Percentiles rank a stretch among this genome's conserved stretches.
phyloP scores from a whole-genome alignment of 768 basidiomycete species.

The Rhizopogon vesiculosus region DNA sequence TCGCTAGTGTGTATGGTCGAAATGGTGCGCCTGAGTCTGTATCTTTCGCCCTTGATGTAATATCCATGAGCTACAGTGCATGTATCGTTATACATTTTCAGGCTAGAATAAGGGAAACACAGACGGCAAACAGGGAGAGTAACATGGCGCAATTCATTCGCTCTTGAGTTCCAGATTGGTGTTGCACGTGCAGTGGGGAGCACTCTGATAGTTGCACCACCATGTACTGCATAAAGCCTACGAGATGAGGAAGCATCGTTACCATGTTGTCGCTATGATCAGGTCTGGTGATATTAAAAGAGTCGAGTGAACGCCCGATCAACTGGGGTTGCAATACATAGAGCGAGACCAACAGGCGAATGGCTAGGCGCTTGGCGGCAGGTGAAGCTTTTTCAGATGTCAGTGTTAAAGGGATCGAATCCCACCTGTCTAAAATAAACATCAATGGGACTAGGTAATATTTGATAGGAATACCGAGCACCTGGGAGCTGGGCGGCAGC shows the following conservation, averaged over 20 bases:
- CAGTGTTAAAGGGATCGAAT: conserved; percentile 38
- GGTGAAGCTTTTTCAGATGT: conserved; percentile 49
- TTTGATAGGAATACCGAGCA: conserved; percentile 14
- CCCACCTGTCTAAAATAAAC: conserved; percentile 45
- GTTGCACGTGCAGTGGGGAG: neutral
- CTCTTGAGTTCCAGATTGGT: conserved; percentile 12
- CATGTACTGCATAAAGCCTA: neutral
- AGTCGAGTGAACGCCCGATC: neutral
- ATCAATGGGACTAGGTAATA: conserved; percentile 6
- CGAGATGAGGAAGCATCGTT: neutral
- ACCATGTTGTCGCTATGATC: neutral
- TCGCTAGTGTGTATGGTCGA: conserved; percentile 43
- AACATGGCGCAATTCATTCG: conserved; percentile 30
- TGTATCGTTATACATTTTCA: neutral
- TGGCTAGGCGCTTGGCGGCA: conserved; percentile 53
- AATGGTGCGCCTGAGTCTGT: conserved; percentile 18
- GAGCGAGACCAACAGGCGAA: conserved; percentile 50
- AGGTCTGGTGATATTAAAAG: neutral
- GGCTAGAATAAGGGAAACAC: conserved; percentile 2
- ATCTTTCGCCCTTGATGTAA: conserved; percentile 1
- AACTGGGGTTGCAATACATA: conserved; percentile 50
- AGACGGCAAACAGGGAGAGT: conserved; percentile 32
- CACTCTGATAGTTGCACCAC: neutral
- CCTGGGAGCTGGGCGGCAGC: conserved; percentile 71
- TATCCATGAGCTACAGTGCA: conserved; percentile 22